phyloP scores from a whole-genome alignment of 2,329 filamentous ascomycete species.

The Torrubiella hemipterigena region DNA sequence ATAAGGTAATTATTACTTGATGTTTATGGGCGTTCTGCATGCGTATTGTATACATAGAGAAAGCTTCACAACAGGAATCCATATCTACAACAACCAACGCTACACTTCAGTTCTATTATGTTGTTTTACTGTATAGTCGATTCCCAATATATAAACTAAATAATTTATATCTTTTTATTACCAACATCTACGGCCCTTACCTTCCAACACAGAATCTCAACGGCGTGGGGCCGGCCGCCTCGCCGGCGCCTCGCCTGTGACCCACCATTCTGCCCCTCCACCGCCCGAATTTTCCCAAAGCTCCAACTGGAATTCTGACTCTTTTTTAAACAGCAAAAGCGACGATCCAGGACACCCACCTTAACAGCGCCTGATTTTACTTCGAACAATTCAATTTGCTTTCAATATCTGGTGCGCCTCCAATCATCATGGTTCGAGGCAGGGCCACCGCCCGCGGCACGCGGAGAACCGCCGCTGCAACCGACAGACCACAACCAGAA shows the following conservation, averaged over 20 bases:
- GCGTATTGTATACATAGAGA: too few relatives aligned
- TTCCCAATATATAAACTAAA: too few relatives aligned
- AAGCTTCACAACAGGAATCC: too few relatives aligned
- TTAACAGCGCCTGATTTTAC: background rate
- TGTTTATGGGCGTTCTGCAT: too few relatives aligned
- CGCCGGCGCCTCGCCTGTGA: slow-evolving; percentile 17
- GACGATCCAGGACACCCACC: background rate
- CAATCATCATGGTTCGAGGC: slow-evolving; percentile 18
- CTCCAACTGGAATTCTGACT: slow-evolving; percentile 10
- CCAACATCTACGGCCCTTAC: background rate
- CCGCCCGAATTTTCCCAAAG: slow-evolving; percentile 16
- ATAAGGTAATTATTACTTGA: too few relatives aligned
- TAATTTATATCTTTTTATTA: background rate
- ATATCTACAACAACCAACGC: too few relatives aligned
- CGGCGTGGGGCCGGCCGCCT: background rate
- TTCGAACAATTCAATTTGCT: too few relatives aligned
- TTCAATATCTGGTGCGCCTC: background rate
- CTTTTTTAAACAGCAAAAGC: background rate
- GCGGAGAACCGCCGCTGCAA: slow-evolving; percentile 17
- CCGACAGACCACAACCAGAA: slow-evolving; percentile 10
- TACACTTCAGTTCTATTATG: background rate
- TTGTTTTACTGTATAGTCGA: too few relatives aligned
- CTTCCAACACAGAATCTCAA: background rate
- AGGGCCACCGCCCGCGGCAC: slow-evolving; percentile 18
- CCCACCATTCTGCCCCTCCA: slow-evolving; percentile 19